phyloP scores from a whole-genome alignment of 2,329 filamentous ascomycete genomes.

The Microsporum canis region DNA sequence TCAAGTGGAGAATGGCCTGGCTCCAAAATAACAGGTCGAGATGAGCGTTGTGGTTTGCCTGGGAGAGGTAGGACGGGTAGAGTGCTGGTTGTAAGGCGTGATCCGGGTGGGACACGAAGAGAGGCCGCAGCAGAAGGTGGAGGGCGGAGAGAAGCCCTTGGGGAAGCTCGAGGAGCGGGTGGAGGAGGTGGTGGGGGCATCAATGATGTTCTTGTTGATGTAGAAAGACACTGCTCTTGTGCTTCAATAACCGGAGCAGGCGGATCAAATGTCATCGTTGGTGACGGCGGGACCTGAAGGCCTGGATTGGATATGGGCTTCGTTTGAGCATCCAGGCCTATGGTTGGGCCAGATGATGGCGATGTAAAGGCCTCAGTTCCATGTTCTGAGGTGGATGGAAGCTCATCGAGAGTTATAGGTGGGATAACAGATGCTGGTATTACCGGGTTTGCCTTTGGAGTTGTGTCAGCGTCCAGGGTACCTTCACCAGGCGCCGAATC shows the following conservation, averaged over 20 bases:
- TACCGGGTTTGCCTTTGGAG: conserved; percentile 28
- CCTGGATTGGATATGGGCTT: conserved; percentile 2
- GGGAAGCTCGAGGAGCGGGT: conserved; percentile 10
- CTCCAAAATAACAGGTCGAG: conserved; percentile 58
- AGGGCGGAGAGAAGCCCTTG: conserved; percentile 24
- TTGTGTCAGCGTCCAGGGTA: conserved; percentile 22
- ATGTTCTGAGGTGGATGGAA: background rate
- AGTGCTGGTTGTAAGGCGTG: conserved; percentile 31
- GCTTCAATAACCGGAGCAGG: background rate
- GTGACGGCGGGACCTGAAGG: background rate
- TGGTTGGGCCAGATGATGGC: conserved; percentile 12
- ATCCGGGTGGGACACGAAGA: conserved; percentile 31
- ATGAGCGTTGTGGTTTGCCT: conserved; percentile 38
- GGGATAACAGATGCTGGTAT: conserved; percentile 23
- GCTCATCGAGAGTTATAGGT: conserved; percentile 22
- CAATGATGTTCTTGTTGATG: background rate
- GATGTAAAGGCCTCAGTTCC: background rate
- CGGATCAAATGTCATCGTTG: background rate
- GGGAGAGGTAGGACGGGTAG: conserved; percentile 33
- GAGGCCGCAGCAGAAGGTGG: conserved; percentile 36
- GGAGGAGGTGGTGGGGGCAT: conserved; percentile 19
- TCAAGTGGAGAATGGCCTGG: conserved; percentile 91
- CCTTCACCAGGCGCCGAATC: background rate
- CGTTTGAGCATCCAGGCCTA: background rate
- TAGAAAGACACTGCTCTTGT: background rate